These are phyloP conservation scores for Ramaria sp. DNA, from an alignment of 768 basidiomycete species.

Conservation along the genomic window DNA sequence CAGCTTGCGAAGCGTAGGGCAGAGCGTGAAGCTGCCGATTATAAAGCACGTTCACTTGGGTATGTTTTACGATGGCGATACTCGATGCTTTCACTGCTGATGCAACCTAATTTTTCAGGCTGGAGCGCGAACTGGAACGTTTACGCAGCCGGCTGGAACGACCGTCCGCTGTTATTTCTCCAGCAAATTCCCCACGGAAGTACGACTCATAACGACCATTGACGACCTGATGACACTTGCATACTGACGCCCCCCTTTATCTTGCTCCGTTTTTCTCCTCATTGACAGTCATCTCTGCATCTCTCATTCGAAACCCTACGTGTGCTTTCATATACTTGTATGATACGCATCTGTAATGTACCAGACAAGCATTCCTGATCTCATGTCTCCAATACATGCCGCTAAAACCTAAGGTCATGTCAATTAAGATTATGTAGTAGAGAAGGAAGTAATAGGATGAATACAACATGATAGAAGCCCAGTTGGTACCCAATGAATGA, in stretches of 20 bases:
- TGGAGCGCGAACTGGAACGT: slow-evolving; percentile 61
- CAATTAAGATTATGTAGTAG: background rate
- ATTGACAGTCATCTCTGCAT: background rate
- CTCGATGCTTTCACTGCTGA: background rate
- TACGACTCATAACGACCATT: slow-evolving; percentile 6
- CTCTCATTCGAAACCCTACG: background rate
- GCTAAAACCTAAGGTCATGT: background rate
- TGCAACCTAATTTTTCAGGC: slow-evolving; percentile 21
- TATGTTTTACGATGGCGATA: slow-evolving; percentile 22
- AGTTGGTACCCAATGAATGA: too few species aligned
- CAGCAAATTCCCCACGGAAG: slow-evolving; percentile 26
- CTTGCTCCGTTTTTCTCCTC: background rate
- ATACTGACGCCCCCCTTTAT: background rate
- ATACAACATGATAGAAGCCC: background rate
- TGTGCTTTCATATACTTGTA: slow-evolving; percentile 2
- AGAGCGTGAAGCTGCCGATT: slow-evolving; percentile 66
- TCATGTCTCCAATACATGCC: background rate
- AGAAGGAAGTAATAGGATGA: too few species aligned
- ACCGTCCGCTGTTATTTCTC: slow-evolving; percentile 33
- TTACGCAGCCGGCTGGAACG: slow-evolving; percentile 53
- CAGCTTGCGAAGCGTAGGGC: slow-evolving; percentile 64
- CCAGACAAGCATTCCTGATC: background rate
- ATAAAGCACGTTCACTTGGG: slow-evolving; percentile 60
- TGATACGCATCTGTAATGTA: slow-evolving; percentile 4
- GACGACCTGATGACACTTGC: background rate